phyloP scores from a whole-genome alignment of 2,329 filamentous ascomycete genomes.

The Aspergillus fumigatiaffinis region DNA sequence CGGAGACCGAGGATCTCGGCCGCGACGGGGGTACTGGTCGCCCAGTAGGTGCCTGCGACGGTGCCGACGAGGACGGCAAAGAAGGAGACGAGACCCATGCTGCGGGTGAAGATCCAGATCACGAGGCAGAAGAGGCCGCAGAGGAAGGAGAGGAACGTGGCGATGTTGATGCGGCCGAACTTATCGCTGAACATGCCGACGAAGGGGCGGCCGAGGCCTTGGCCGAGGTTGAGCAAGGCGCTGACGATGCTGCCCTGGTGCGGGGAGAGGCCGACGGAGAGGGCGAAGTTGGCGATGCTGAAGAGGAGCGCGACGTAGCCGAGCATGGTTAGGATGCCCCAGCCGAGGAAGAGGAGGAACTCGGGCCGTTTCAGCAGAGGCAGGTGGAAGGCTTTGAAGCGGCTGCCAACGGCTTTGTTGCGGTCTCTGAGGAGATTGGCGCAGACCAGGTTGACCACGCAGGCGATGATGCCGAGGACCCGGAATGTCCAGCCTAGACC shows the following conservation, averaged over 20 bases:
- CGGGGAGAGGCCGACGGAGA: constrained; percentile 54
- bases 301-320: constrained; percentile 64
- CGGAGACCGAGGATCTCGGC: constrained; percentile 60
- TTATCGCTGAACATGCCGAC: constrained; percentile 61
- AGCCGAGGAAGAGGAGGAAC: constrained; percentile 56
- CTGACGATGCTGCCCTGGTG: constrained; percentile 60
- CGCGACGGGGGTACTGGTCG: constrained; percentile 55
- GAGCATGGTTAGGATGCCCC: constrained; percentile 60
- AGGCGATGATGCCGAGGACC: constrained; percentile 55
- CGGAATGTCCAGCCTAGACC: constrained; percentile 60
- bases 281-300: constrained; percentile 60
- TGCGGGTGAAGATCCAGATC: constrained; percentile 59
- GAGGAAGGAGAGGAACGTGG: constrained; percentile 51
- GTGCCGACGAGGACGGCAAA: constrained; percentile 57
- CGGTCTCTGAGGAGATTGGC: constrained; percentile 55
- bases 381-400: constrained; percentile 51
- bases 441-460: constrained; percentile 50
- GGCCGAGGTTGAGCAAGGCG: constrained; percentile 61
- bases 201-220: constrained; percentile 53
- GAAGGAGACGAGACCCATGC: constrained; percentile 55
- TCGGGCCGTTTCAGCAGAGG: constrained; percentile 51
- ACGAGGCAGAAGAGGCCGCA: constrained; percentile 57
- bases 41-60: constrained; percentile 59
- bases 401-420: constrained; percentile 53
- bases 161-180: constrained; percentile 61